Percentiles rank a stretch among this genome's conserved stretches.
phyloP scores from a whole-genome alignment of 805 yeast genomes.

The Yarrowia alimentaria region DNA sequence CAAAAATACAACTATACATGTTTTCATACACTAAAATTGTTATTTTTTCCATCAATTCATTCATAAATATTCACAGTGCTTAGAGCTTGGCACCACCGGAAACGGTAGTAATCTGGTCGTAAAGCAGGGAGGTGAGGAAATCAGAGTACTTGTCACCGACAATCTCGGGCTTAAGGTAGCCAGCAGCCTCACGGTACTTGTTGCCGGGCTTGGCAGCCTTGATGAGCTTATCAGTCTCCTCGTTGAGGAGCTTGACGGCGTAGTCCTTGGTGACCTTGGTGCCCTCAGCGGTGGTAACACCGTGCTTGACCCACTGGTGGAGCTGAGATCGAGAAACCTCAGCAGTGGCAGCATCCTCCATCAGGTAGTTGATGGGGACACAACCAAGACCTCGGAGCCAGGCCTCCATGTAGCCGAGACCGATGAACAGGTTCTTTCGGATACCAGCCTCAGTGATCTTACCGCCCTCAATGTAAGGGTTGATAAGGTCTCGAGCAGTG shows the following conservation, averaged over 20 bases:
- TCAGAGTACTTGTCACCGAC: constrained; percentile 61
- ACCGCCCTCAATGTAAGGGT: constrained; percentile 59
- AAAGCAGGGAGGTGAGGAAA: constrained; percentile 64
- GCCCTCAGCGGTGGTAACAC: constrained; percentile 56
- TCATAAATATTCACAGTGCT: constrained; percentile 26
- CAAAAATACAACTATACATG: too few relatives aligned
- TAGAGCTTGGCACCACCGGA: constrained; percentile 24
- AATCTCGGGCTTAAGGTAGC: constrained; percentile 61
- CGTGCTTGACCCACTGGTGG: constrained; percentile 73
- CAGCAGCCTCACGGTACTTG: constrained; percentile 57
- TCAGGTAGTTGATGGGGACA: constrained; percentile 69
- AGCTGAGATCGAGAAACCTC: constrained; percentile 72
- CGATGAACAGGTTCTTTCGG: constrained; percentile 60
- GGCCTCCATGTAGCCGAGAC: constrained; percentile 69
- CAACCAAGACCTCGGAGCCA: constrained; percentile 72
- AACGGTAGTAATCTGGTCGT: constrained; percentile 35
- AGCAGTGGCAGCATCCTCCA: constrained; percentile 80
- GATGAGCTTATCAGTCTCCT: constrained; percentile 55
- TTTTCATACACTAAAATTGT: neutral
- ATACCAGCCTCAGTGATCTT: constrained; percentile 64
- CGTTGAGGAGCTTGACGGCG: constrained; percentile 51
- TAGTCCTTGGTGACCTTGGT: constrained; percentile 51
- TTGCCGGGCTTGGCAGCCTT: constrained; percentile 47
- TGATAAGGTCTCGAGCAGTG: constrained; percentile 59
- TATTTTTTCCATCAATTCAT: constrained; percentile 3